Evolutionary conservation across 129 eudicot genomes (phyloP), one percentile per base, ranked within the genome.

Genomic region (Scalesia atractyloides): DNA sequence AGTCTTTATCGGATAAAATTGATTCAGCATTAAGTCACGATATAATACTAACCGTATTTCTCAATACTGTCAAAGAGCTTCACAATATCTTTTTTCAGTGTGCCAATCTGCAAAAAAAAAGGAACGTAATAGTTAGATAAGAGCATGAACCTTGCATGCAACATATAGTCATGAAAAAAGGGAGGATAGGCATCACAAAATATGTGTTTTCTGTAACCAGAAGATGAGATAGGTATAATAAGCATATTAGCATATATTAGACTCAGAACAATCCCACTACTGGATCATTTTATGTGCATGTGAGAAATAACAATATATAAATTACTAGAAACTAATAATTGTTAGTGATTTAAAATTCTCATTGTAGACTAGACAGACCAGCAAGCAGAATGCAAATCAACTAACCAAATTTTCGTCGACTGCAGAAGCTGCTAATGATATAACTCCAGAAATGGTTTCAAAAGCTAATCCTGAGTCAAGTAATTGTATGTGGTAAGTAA

Each of bases 21-120:
- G 47, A 47, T 75, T 66, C 66, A 54, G 12, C 66, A 39, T 66
- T 66, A 17, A 7, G 14, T 51, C 36, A 66, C 33, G 24, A 75
- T 53, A 51, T 15, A 65, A 57, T 67, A 81, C 86, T 58, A 81
- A 94, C 97, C 98, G 67, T 90, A 90, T 82, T 85, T 90, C 83
- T 90, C 89, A 81, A 83, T 77, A 54, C 91, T 85, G 84, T 90
- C 98, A 83, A 94, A 86, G 70, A 94, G 97, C 82, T 90, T 94
- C 81, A 81, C 61, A 17, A 88, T 80, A 73, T 86, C 96, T 62
- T 83, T 90, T 67, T 84, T 88, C 74, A 90, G 76, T 16, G 90
- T 79, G 44, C 79, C 87, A 79, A 87, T 82, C 98, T 93, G 92
- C 73, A 73, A 76, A 33, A 66, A 26, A 49, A 66, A 26, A 49